Percentiles rank a stretch among this genome's conserved stretches.
Evolutionary conservation across 2,329 filamentous ascomycete species (phyloP).

Genomic region (Trichoderma lentiforme): DNA sequence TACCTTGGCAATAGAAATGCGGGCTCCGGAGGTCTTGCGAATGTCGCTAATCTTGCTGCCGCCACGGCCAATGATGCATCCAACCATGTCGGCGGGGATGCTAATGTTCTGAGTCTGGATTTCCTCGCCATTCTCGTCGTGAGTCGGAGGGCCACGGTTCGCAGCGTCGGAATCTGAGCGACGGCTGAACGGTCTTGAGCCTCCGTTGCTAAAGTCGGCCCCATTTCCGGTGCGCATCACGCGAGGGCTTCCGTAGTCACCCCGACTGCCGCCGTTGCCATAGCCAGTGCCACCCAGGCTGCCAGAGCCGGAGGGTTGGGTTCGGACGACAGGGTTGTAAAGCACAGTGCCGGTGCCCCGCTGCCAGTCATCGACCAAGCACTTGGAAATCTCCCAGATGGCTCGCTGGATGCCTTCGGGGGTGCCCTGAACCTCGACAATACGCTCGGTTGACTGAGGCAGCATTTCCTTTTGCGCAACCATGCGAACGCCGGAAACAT

Average conservation of each 20-base stretch:
- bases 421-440: constrained; percentile 93
- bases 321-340: constrained; percentile 93
- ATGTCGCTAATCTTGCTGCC: constrained; percentile 99
- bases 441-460: constrained; percentile 94
- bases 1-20: constrained; percentile 95
- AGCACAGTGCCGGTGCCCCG: constrained; percentile 94
- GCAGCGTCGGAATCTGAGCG: constrained; percentile 81
- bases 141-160: constrained; percentile 76
- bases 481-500: constrained; percentile 95
- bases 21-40: constrained; percentile 89
- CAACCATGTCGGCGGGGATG: constrained; percentile 99
- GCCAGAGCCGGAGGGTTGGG: constrained; percentile 59
- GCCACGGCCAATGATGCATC: constrained; percentile 94
- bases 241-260: constrained; percentile 61
- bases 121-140: constrained; percentile 95
- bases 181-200: constrained; percentile 64
- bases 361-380: constrained; percentile 95
- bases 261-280: constrained; percentile 33
- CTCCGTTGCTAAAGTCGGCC: constrained; percentile 88
- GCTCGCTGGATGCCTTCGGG: constrained; percentile 94
- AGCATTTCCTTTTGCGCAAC: constrained; percentile 99
- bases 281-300: constrained; percentile 37
- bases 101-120: constrained; percentile 99
- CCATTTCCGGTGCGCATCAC: constrained; percentile 96
- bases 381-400: constrained; percentile 98